Percentiles rank a stretch among this genome's conserved stretches.
phyloP scores from a whole-genome alignment of 257 asterid species.

The Ballota nigra region DNA sequence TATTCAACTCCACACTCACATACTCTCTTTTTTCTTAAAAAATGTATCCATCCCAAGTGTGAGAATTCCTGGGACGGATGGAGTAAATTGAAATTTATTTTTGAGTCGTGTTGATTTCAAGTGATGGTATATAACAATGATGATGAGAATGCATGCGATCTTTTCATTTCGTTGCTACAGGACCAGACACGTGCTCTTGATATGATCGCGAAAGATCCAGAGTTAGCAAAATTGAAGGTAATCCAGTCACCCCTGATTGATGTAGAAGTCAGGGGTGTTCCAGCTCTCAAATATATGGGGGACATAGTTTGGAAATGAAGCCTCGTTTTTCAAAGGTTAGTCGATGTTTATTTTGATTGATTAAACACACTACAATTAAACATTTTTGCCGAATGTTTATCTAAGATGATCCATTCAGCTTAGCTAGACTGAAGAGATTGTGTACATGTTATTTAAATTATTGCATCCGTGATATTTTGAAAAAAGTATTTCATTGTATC shows the following conservation, averaged over 20 bases:
- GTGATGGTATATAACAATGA: background rate
- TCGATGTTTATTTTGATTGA: background rate
- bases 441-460: no score
- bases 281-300: slow-evolving; percentile 70
- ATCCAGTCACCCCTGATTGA: slow-evolving; percentile 57
- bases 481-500: no score
- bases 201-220: slow-evolving; percentile 48
- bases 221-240: slow-evolving; percentile 41
- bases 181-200: slow-evolving; percentile 68
- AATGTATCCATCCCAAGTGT: no score
- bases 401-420: no score
- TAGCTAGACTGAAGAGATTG: no score
- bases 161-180: slow-evolving; percentile 30
- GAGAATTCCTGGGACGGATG: no score
- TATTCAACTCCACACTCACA: no score
- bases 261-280: slow-evolving; percentile 68
- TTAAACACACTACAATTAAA: background rate
- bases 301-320: slow-evolving; percentile 59
- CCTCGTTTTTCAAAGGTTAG: background rate
- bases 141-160: background rate
- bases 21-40: no score
- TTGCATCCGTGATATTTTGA: no score
- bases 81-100: no score
- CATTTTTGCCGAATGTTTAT: no score
- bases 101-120: background rate